A percentile compares a stretch with the other conserved stretches of the same genome.
Evolutionary conservation across 2,329 filamentous ascomycete genomes (phyloP).

Genomic region (Lasiodiplodia sp.): DNA sequence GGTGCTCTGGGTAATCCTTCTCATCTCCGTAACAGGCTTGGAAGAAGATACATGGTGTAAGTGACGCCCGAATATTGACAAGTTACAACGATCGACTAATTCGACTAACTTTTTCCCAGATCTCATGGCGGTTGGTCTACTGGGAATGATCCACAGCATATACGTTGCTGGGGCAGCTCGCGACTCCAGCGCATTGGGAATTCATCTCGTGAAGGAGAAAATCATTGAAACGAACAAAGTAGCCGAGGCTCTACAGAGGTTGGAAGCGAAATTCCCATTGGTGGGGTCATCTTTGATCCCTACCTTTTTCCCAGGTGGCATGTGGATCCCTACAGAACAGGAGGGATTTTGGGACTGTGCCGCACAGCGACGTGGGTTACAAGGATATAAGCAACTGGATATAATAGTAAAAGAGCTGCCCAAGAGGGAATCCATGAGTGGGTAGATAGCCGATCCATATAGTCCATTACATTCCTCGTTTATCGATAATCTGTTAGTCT

Average conservation of each 20-base stretch:
- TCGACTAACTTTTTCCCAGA: background rate
- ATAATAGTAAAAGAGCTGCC: background rate
- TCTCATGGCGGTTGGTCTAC: background rate
- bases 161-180: background rate
- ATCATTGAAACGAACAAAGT: background rate
- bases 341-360: background rate
- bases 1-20: background rate
- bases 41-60: slow-evolving; percentile 2
- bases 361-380: background rate
- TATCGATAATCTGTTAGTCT: too few relatives aligned
- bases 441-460: too few relatives aligned
- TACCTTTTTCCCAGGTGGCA: background rate
- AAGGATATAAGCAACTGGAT: background rate
- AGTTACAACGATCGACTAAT: background rate
- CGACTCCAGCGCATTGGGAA: background rate
- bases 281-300: background rate
- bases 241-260: background rate
- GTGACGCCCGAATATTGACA: background rate
- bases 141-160: background rate
- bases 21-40: background rate
- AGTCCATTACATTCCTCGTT: too few relatives aligned
- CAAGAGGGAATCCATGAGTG: too few relatives aligned
- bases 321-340: background rate
- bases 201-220: background rate
- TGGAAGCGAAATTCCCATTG: background rate